A percentile compares a stretch with the other conserved stretches of the same genome.
phyloP scores from a whole-genome alignment of 75 land plant genomes.

The Sequoiadendron giganteum region DNA sequence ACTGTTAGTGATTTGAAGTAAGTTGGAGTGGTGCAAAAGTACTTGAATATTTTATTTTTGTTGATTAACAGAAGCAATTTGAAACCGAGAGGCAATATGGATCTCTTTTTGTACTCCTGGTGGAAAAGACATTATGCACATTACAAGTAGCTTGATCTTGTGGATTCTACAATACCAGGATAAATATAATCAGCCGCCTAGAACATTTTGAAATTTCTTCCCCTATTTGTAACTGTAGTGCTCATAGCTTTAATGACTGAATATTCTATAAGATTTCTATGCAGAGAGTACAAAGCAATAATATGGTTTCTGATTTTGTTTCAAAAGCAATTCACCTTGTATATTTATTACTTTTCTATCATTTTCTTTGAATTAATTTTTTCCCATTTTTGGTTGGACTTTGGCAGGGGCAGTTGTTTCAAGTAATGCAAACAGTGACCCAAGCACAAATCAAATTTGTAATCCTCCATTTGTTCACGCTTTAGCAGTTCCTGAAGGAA shows the following conservation, averaged over 20 bases:
- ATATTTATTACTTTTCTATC: not conserved
- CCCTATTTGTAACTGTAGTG: not conserved
- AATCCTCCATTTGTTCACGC: slow-evolving; percentile 94
- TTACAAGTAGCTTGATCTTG: not conserved
- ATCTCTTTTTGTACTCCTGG: too few species aligned
- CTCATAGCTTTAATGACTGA: not conserved
- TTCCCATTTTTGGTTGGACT: not conserved
- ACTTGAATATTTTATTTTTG: not conserved
- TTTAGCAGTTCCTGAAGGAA: slow-evolving; percentile 58
- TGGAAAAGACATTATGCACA: too few species aligned
- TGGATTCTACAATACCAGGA: not conserved
- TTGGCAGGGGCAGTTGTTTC: slow-evolving; percentile 26
- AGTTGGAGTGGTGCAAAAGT: not conserved
- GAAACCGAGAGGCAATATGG: too few species aligned
- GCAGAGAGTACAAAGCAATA: not conserved
- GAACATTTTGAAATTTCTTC: not conserved
- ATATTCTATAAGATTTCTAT: not conserved
- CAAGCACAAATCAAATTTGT: slow-evolving; percentile 36
- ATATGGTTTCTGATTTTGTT: not conserved
- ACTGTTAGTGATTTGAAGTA: not conserved
- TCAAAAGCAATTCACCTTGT: not conserved
- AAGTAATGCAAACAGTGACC: not conserved
- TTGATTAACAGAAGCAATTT: not conserved
- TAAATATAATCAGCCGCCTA: not conserved
- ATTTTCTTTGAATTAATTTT: not conserved